These are phyloP conservation scores for Dactylonectria estremocensis DNA, from an alignment of 2,329 filamentous ascomycete species.

Conservation along the genomic window DNA sequence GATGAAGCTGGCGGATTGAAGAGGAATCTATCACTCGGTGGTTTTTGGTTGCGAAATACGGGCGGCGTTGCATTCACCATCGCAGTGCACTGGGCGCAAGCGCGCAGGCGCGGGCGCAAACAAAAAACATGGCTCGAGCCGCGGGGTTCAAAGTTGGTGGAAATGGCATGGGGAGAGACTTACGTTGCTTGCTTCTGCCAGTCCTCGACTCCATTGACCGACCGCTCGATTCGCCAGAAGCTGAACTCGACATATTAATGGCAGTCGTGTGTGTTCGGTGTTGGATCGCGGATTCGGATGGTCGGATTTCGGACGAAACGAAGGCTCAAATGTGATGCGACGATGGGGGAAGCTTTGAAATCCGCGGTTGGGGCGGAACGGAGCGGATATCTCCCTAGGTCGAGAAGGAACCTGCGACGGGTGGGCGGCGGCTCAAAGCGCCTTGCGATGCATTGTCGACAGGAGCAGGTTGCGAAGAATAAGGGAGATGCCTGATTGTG, in stretches of 20 bases:
- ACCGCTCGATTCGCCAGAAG: constrained; percentile 54
- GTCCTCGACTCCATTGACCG: constrained; percentile 81
- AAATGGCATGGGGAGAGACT: constrained; percentile 59
- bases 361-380: constrained; percentile 42
- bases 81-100: constrained; percentile 4
- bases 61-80: constrained; percentile 1
- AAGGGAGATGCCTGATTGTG: constrained; percentile 38
- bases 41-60: constrained; percentile 32
- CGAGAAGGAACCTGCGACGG: constrained; percentile 49
- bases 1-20: constrained; percentile 13
- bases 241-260: constrained; percentile 55
- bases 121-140: constrained; percentile 18
- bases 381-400: constrained; percentile 44
- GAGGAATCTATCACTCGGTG: neutral
- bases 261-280: constrained; percentile 32
- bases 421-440: constrained; percentile 44
- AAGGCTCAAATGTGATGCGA: constrained; percentile 34
- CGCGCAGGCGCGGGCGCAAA: constrained; percentile 25
- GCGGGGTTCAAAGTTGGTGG: constrained; percentile 22
- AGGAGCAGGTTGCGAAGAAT: constrained; percentile 26
- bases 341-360: constrained; percentile 29
- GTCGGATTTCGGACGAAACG: constrained; percentile 29
- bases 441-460: constrained; percentile 47
- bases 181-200: constrained; percentile 86
- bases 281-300: constrained; percentile 37